Evolutionary conservation across 768 basidiomycete genomes (phyloP), one percentile per base, ranked within the genome.

Genomic region (Gloeostereum incarnatum): DNA sequence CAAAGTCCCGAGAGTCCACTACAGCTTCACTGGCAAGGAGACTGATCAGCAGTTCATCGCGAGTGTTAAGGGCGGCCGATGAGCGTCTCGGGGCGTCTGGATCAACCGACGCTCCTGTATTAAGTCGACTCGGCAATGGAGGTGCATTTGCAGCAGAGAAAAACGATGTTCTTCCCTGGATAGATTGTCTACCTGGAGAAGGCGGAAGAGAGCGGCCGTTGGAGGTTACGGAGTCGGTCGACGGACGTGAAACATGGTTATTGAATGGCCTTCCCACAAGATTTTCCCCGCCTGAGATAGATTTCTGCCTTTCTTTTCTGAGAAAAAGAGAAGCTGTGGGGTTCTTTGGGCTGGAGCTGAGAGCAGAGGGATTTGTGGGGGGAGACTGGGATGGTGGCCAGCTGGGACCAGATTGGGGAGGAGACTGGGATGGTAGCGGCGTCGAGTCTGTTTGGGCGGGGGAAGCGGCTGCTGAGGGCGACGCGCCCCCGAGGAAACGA

Each of bases 21-120:
- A 88, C 76, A 4, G 94, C 94, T 59, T 97, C 91, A 39, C 91
- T 91, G 29, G 92, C 86, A 46, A 98, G 64, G 27, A 99, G 70
- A 54, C 85, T 86, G 54, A 96, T 72, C 45, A 97, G 69, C 32
- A 98, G 71, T 45, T 92, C 87, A 49, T 96, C 91, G 31, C 81
- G 71, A 11, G 74, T 75, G 45, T 75, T 79, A 39, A 72, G 56
- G 33, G 61, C 45, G 6, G 54, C 60, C 6, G 71, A 71, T 8
- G 61, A 50, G 14, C 65, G 65, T 46, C 70, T 69, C 58, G 59
- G 59, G 21, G 62, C 62, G 13, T 50, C 46, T 32, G 53, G 50
- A 13, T 41, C 41, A 11, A 61, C 58, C 19, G 63, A 61, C 40
- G 61, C 59, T 39, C 56, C 59, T 24, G 63, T 45, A 11, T 60